Conservation (phyloP, 139 green algal species). For the Pleodorina starrii region DNA sequence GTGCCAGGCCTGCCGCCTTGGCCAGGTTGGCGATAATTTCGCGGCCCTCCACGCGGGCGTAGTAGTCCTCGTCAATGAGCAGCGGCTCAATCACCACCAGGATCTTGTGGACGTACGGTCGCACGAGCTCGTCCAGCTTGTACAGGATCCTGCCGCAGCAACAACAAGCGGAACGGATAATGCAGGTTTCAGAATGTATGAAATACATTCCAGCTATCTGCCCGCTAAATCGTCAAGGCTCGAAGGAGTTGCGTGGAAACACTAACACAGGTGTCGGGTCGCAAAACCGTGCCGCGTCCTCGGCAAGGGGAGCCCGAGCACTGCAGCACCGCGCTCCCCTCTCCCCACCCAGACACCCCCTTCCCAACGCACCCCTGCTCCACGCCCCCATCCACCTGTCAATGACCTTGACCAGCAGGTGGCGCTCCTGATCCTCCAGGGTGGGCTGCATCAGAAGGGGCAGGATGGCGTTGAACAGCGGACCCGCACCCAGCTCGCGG, state of each 20-base stretch:
- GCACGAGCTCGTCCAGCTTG: slow-evolving; percentile 98
- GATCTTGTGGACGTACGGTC: slow-evolving; percentile 99
- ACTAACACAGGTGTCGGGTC: no score
- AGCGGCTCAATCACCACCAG: slow-evolving; percentile 99
- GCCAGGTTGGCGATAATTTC: slow-evolving; percentile 99
- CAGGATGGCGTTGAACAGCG: slow-evolving; percentile 99
- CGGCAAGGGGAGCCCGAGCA: no score
- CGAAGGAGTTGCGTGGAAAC: no score
- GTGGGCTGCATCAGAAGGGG: slow-evolving; percentile 98
- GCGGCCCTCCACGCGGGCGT: slow-evolving; percentile 96
- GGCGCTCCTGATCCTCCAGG: slow-evolving; percentile 98
- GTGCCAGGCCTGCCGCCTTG: slow-evolving; percentile 93
- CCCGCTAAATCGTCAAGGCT: no score
- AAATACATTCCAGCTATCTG: no score
- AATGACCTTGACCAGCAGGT: slow-evolving; percentile 83
- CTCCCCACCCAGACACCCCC: no score
- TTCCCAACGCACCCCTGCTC: no score
- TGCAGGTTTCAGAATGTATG: neutral
- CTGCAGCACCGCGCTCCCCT: no score
- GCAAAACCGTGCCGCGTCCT: no score
- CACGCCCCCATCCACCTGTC: slow-evolving; percentile 58
- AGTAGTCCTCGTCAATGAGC: slow-evolving; percentile 99
- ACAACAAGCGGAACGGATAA: neutral
- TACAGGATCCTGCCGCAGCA: slow-evolving; percentile 87
- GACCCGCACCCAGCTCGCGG: slow-evolving; percentile 93